These are phyloP conservation scores for Sporothrix globosa DNA, from an alignment of 2,329 filamentous ascomycete species.

Conservation along the genomic window DNA sequence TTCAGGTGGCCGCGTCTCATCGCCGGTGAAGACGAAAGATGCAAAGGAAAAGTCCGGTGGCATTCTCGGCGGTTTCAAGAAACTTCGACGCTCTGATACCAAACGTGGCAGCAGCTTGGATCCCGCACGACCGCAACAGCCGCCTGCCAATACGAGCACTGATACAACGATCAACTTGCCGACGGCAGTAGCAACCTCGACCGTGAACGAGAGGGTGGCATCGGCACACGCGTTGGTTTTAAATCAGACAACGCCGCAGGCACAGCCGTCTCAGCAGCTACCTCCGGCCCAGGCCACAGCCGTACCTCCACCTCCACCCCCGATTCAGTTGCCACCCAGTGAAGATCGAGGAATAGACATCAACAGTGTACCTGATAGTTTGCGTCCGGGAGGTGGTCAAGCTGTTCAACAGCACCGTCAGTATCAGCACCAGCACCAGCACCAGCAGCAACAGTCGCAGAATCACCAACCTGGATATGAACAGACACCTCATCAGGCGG, in stretches of 20 bases:
- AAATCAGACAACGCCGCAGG: background rate
- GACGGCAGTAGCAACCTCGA: background rate
- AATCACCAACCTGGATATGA: background rate
- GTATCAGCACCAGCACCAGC: background rate
- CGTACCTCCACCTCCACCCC: slow-evolving; percentile 11
- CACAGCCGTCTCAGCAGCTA: background rate
- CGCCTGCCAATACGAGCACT: background rate
- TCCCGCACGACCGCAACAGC: background rate
- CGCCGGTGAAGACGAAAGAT: background rate
- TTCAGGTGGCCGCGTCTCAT: background rate
- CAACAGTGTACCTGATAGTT: background rate
- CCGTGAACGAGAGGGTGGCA: background rate
- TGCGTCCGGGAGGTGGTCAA: slow-evolving; percentile 3
- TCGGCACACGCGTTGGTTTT: background rate
- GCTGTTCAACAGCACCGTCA: background rate
- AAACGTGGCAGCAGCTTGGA: background rate
- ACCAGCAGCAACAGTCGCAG: background rate
- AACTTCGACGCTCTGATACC: slow-evolving; percentile 25
- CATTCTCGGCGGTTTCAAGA: slow-evolving; percentile 21
- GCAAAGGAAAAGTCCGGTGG: slow-evolving; percentile 5
- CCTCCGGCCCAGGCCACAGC: background rate
- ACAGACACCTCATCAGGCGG: background rate
- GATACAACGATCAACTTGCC: background rate
- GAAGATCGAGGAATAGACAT: background rate
- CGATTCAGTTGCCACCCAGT: background rate